Percentiles rank a stretch among this genome's conserved stretches.
phyloP scores from a whole-genome alignment of 176 grass and related monocot genomes.

The Pharus latifolius region DNA sequence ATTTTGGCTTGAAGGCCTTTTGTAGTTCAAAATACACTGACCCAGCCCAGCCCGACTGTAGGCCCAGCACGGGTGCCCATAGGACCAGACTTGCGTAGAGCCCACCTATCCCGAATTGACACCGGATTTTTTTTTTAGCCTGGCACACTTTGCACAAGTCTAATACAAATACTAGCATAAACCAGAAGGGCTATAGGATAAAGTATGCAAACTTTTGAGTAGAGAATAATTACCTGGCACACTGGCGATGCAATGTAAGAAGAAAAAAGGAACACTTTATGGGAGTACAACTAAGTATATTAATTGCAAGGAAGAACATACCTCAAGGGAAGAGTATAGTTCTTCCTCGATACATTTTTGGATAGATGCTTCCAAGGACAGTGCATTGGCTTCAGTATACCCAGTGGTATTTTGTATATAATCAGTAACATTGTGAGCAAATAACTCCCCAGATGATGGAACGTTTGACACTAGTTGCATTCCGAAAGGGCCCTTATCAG shows the following conservation, averaged over 20 bases:
- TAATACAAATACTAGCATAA: conserved; percentile 10
- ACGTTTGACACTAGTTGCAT: conserved; percentile 57
- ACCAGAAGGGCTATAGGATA: background rate
- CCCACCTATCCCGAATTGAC: too few relatives aligned
- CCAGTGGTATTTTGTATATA: conserved; percentile 63
- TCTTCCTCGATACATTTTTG: conserved; percentile 81
- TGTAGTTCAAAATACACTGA: too few relatives aligned
- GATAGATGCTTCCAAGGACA: conserved; percentile 86
- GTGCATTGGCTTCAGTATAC: conserved; percentile 45
- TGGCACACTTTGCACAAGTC: too few relatives aligned
- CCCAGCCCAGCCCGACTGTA: too few relatives aligned
- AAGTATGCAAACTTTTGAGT: conserved; percentile 8
- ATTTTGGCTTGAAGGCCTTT: too few relatives aligned
- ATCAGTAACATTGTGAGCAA: conserved; percentile 32
- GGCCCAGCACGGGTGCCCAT: too few relatives aligned
- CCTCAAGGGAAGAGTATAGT: conserved; percentile 83
- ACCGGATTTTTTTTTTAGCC: too few relatives aligned
- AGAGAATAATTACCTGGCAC: background rate
- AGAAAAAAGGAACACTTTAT: background rate
- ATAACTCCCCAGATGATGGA: conserved; percentile 39
- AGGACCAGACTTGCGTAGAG: too few relatives aligned
- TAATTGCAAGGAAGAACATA: conserved; percentile 25
- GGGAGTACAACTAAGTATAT: background rate
- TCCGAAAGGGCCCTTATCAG: conserved; percentile 66
- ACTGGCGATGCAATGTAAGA: background rate